Conservation (phyloP, 2,329 filamentous ascomycete genomes). For the Fusarium agapanthi region DNA sequence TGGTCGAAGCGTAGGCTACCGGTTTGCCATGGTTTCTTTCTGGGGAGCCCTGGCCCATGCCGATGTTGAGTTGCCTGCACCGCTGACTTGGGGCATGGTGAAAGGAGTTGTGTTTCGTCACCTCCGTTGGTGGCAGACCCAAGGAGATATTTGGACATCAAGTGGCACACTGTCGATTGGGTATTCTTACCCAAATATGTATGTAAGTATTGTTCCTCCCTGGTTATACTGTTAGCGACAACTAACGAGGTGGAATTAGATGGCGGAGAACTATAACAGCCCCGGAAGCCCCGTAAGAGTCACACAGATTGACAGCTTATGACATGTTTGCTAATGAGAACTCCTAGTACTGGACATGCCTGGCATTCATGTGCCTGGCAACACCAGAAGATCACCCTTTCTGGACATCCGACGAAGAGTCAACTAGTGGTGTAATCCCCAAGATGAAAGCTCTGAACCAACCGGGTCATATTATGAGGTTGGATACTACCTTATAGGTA, state of each 20-base stretch:
- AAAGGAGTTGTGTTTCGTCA: slow-evolving; percentile 80
- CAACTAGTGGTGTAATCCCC: slow-evolving; percentile 64
- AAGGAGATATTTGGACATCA: slow-evolving; percentile 77
- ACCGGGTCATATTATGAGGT: slow-evolving; percentile 76
- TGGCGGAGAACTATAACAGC: slow-evolving; percentile 86
- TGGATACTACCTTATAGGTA: neutral
- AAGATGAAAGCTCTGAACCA: slow-evolving; percentile 69
- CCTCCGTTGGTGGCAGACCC: slow-evolving; percentile 81
- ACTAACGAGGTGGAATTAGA: slow-evolving; percentile 48
- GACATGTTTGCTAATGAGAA: slow-evolving; percentile 38
- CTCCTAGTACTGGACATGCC: slow-evolving; percentile 77
- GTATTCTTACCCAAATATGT: slow-evolving; percentile 83
- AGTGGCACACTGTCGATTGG: slow-evolving; percentile 80
- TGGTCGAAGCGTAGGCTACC: slow-evolving; percentile 79
- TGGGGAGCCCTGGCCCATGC: slow-evolving; percentile 83
- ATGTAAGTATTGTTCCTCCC: slow-evolving; percentile 51
- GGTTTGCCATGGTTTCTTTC: slow-evolving; percentile 87
- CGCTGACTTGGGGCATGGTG: slow-evolving; percentile 80
- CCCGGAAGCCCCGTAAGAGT: slow-evolving; percentile 67
- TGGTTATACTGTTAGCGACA: slow-evolving; percentile 7
- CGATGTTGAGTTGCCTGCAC: slow-evolving; percentile 74
- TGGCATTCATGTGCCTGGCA: slow-evolving; percentile 78
- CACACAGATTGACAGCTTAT: neutral
- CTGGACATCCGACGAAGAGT: slow-evolving; percentile 75
- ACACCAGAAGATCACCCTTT: slow-evolving; percentile 76